These are phyloP conservation scores for Yamadazyma dushanensis DNA, from an alignment of 1,139 yeast species.

Conservation along the genomic window DNA sequence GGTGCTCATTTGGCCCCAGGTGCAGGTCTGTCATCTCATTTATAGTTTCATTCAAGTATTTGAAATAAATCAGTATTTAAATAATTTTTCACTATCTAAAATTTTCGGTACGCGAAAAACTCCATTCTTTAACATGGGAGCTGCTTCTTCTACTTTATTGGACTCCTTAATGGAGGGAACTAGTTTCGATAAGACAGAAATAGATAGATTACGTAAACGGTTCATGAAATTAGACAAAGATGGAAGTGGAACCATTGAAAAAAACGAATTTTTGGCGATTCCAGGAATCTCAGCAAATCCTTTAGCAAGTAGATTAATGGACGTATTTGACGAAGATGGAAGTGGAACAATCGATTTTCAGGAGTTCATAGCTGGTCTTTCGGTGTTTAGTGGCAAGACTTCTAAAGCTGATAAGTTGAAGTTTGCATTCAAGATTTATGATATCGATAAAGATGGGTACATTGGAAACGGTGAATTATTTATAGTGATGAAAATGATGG, in stretches of 20 bases:
- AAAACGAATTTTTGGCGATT: conserved; percentile 83
- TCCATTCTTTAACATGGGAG: conserved; percentile 48
- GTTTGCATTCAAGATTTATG: conserved; percentile 93
- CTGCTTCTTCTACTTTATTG: conserved; percentile 62
- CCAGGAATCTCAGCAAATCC: conserved; percentile 95
- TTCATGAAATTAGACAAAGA: conserved; percentile 95
- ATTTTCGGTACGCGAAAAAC: not conserved
- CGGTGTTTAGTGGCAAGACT: conserved; percentile 90
- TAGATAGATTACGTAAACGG: conserved; percentile 85
- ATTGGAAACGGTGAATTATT: conserved; percentile 95
- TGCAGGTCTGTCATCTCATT: conserved; percentile 13
- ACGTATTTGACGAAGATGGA: conserved; percentile 90
- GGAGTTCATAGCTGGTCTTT: conserved; percentile 87
- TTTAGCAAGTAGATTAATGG: conserved; percentile 84
- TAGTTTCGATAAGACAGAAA: conserved; percentile 86
- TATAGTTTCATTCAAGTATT: conserved; percentile 1
- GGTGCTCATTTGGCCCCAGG: conserved; percentile 45
- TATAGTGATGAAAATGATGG: conserved; percentile 94
- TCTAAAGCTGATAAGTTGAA: conserved; percentile 77
- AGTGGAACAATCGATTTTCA: conserved; percentile 94
- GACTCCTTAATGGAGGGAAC: conserved; percentile 75
- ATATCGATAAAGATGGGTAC: conserved; percentile 92
- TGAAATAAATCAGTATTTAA: not conserved
- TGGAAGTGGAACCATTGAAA: conserved; percentile 89
- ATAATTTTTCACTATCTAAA: too few species aligned